Evolutionary conservation across 768 basidiomycete genomes (phyloP), one percentile per base, ranked within the genome.

Genomic region (Termitomyces eurrhizus): DNA sequence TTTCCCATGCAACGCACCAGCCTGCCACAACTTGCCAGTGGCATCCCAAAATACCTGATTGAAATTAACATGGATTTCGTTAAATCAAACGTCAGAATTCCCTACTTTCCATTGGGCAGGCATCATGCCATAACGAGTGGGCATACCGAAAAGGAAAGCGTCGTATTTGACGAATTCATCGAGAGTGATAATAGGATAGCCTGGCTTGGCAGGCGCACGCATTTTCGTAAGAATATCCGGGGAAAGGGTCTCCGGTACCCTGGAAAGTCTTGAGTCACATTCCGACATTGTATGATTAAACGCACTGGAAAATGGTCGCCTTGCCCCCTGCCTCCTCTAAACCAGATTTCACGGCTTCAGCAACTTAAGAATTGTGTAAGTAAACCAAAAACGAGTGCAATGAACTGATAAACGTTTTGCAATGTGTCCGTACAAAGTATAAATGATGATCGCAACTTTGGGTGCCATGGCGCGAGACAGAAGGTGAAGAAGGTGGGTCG

Each of bases 41-140:
- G 79, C 70, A 65, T 95, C 93, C 85, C 90, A 94, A 74, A 96
- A 90, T 0, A 82, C 69, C 87, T 89, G 53, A 45, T 32, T 37
- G 24, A 51, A 6, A 46, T 45, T 9, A 21, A 36, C 2, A 9
- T 36, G 9, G 6, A 48, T 33, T 26, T 44, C 21, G 14, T 24
- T n/a, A 2, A 52, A 6, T 26, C 18, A 36, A 36, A 36, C 5
- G 1, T 42, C 36, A 41, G 72, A 5, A 16, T 21, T 14, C 18
- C 48, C 13, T 50, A 84, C 87, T 82, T 88, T 90, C 85, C 85
- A 89, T 67, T 95, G 93, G 1, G 78, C 89, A n/a, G 92, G 84
- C 72, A 91, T 86, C 68, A 81, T 86, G 45, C 93, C 93, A 74
- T 83, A 95, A 65, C 93, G 88, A 32, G 89, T 90, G 53, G 88